Evolutionary conservation across 208 protist genomes (phyloP), one percentile per base, ranked within the genome.

Genomic region (Lotmaria passim): DNA sequence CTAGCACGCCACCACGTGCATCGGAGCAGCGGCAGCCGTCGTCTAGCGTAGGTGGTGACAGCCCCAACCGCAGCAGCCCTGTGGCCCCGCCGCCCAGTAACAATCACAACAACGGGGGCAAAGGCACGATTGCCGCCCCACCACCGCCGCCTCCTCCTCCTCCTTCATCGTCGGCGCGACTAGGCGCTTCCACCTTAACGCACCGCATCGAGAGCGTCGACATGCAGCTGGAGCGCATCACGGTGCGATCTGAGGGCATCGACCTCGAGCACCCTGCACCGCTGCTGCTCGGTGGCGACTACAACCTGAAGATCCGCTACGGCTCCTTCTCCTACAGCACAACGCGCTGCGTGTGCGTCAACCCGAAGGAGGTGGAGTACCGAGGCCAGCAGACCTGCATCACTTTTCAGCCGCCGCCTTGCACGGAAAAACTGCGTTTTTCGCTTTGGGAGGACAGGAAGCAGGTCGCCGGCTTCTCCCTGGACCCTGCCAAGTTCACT

Each of bases 391-490:
- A 71, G 39, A 62, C 79, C n/a, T 65, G 57, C 50, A 72, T 91
- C 44, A 58, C 59, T 4, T 44, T 89, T 43, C 41, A 62, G 58
- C 38, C 47, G 2, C 41, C 26, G 3, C 64, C 30, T 23, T 31
- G 30, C 33, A 17, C 12, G 6, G 84, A 93, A 19, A 94, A 87
- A 65, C 61, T 96, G 55, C 87, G 85, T 50, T 94, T 96, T 48
- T 93, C 89, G 3, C 69, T 96, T 11, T 96, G 85, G 89, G 86
- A 94, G 69, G 77, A 86, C 65, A 62, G 66, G 28, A 72, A 71
- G 41, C 92, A 94, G 67, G 89, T 96, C 34, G 89, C 84, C 0
- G 85, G 89, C 33, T 96, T 96, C 68, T 91, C 87, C 14, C 70
- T 96, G 41, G 73, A 89, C 47, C 81, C 81, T 12, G 65, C 55